Evolutionary conservation across 805 yeast species (phyloP).

Genomic region (Peterozyma xylosa): DNA sequence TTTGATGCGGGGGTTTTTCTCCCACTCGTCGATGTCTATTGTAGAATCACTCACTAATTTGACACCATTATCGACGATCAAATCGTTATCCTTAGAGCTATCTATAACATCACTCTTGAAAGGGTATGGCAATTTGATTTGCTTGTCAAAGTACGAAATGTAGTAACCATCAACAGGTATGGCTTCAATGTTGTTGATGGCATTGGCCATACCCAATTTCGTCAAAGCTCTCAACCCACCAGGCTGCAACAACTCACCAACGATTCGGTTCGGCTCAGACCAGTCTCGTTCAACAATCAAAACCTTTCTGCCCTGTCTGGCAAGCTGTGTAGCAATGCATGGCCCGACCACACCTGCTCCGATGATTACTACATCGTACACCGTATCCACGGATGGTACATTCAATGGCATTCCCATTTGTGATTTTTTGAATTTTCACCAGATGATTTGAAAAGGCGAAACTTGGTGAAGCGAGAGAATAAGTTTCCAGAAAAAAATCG

Average conservation of each 20-base stretch:
- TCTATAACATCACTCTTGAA: slow-evolving; percentile 48
- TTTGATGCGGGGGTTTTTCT: slow-evolving; percentile 43
- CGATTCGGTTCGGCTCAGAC: slow-evolving; percentile 90
- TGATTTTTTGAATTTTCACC: no score
- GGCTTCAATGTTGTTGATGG: slow-evolving; percentile 72
- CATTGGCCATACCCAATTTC: slow-evolving; percentile 75
- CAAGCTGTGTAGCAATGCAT: slow-evolving; percentile 81
- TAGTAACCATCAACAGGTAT: slow-evolving; percentile 74
- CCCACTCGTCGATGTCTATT: slow-evolving; percentile 44
- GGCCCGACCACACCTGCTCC: slow-evolving; percentile 99
- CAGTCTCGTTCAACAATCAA: slow-evolving; percentile 81
- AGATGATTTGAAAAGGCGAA: no score
- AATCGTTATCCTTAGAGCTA: slow-evolving; percentile 47
- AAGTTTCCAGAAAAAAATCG: no score
- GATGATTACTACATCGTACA: slow-evolving; percentile 76
- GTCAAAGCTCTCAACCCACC: slow-evolving; percentile 84
- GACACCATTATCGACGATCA: slow-evolving; percentile 1
- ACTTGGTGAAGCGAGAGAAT: no score
- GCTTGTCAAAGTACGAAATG: slow-evolving; percentile 54
- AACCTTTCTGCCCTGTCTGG: slow-evolving; percentile 83
- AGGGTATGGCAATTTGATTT: slow-evolving; percentile 65
- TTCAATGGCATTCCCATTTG: no score
- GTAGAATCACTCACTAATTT: slow-evolving; percentile 38
- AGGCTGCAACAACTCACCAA: slow-evolving; percentile 96
- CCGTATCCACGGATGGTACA: no score